phyloP scores from a whole-genome alignment of 2,329 filamentous ascomycete species.

The Fusarium pininemorale region DNA sequence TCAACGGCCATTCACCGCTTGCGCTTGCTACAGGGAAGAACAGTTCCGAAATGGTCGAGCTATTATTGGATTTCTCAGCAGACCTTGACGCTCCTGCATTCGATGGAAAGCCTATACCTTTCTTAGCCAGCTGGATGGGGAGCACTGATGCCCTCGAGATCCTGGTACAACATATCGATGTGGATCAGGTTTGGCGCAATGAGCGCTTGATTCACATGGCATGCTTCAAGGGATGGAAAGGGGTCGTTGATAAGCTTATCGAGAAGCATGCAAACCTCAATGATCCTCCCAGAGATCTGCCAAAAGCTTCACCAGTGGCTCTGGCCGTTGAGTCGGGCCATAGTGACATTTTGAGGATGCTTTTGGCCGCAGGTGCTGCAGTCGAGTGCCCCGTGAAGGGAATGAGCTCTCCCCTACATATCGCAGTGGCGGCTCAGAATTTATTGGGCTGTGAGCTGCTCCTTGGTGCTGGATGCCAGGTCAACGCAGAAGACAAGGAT shows the following conservation, averaged over 20 bases:
- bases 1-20: slow-evolving; percentile 17
- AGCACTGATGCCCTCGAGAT: slow-evolving; percentile 17
- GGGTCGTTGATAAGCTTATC: slow-evolving; percentile 27
- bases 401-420: slow-evolving; percentile 16
- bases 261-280: slow-evolving; percentile 19
- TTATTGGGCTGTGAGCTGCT: slow-evolving; percentile 13
- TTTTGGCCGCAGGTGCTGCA: slow-evolving; percentile 21
- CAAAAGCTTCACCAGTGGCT: slow-evolving; percentile 27
- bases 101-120: slow-evolving; percentile 17
- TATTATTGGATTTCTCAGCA: slow-evolving; percentile 19
- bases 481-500: slow-evolving; percentile 9
- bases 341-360: slow-evolving; percentile 6
- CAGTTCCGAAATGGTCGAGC: slow-evolving; percentile 10
- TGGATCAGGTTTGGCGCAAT: slow-evolving; percentile 14
- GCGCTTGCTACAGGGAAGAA: slow-evolving; percentile 18
- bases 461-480: slow-evolving; percentile 19
- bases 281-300: slow-evolving; percentile 10
- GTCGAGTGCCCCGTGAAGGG: slow-evolving; percentile 6
- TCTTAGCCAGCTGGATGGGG: slow-evolving; percentile 14
- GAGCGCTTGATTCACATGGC: slow-evolving; percentile 27
- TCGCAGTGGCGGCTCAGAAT: slow-evolving; percentile 14
- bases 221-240: slow-evolving; percentile 20
- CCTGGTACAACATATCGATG: slow-evolving; percentile 18
- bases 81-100: slow-evolving; percentile 12
- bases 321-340: slow-evolving; percentile 16